These are phyloP conservation scores for Rosa hybrid DNA, from an alignment of 331 rosid species.

Conservation along the genomic window DNA sequence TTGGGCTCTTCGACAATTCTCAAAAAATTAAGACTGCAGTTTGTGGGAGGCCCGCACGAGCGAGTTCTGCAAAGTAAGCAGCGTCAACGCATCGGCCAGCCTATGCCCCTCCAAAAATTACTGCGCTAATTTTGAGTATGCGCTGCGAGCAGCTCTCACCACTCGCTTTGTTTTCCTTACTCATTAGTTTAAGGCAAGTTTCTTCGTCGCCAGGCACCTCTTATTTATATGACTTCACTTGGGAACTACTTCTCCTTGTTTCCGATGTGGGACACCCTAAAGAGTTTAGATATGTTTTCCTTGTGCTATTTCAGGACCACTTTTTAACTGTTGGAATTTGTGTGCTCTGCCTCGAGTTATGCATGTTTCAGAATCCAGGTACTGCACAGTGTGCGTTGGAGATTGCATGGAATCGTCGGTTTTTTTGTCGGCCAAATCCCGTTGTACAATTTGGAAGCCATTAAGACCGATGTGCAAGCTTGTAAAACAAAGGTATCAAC, in stretches of 20 bases:
- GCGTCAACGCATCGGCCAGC: constrained; percentile 84
- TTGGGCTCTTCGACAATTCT: too few species aligned
- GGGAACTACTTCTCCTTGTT: rapidly evolving
- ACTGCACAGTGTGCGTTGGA: too few species aligned
- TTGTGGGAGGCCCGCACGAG: constrained; percentile 64
- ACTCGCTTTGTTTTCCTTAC: constrained; percentile 96
- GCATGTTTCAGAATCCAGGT: neutral
- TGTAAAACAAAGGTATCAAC: too few species aligned
- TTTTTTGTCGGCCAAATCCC: too few species aligned
- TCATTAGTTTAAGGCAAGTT: constrained; percentile 90
- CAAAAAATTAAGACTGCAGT: constrained; percentile 15
- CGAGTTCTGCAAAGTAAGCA: constrained; percentile 98
- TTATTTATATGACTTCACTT: neutral
- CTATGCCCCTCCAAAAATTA: constrained; percentile 88
- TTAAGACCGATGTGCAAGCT: too few species aligned
- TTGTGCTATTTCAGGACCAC: neutral
- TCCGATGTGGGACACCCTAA: constrained; percentile 60
- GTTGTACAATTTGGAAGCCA: too few species aligned
- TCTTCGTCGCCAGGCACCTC: rapidly evolving
- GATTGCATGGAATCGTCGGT: neutral
- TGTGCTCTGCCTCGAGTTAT: neutral
- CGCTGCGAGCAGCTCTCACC: constrained; percentile 85
- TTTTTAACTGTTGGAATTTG: neutral
- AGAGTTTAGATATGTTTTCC: neutral
- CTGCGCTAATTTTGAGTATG: constrained; percentile 32